Evolutionary conservation across 1,284 basidiomycete genomes (phyloP).

Genomic region (Ceratobasidium sp.): DNA sequence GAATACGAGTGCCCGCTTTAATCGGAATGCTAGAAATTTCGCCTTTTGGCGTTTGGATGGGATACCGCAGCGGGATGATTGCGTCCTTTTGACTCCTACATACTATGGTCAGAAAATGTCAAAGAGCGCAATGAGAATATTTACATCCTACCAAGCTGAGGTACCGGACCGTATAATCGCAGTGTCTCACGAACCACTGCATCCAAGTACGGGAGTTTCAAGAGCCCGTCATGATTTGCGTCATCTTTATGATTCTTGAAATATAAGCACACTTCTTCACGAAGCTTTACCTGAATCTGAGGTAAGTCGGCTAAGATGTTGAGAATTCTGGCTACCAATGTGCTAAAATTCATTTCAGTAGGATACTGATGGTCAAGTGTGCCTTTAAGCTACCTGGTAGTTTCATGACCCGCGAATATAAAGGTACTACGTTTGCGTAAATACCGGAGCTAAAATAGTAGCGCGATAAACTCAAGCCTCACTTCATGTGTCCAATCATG

Average conservation of each 20-base stretch:
- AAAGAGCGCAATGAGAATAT: neutral
- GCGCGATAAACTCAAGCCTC: conserved; percentile 38
- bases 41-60: too few species aligned
- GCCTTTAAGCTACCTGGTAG: neutral
- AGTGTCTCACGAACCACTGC: conserved; percentile 75
- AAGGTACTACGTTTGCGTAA: neutral
- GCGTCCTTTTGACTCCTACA: conserved; percentile 13
- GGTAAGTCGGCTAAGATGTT: conserved; percentile 66
- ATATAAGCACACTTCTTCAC: too few species aligned
- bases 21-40: conserved; percentile 34
- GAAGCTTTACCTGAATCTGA: conserved; percentile 62
- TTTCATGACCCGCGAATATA: conserved; percentile 49
- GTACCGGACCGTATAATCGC: conserved; percentile 72
- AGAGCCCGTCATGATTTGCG: conserved; percentile 47
- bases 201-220: conserved; percentile 62
- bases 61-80: conserved; percentile 21
- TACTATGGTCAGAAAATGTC: neutral
- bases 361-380: neutral
- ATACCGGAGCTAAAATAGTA: too few species aligned
- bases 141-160: conserved; percentile 65
- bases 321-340: conserved; percentile 75
- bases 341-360: conserved; percentile 46
- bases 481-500: conserved; percentile 60
- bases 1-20: conserved; percentile 42
- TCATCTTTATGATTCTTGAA: conserved; percentile 45